A percentile compares a stretch with the other conserved stretches of the same genome.
Evolutionary conservation across 306 rosid genomes (phyloP).

Genomic region (Lathyrus aphaca): DNA sequence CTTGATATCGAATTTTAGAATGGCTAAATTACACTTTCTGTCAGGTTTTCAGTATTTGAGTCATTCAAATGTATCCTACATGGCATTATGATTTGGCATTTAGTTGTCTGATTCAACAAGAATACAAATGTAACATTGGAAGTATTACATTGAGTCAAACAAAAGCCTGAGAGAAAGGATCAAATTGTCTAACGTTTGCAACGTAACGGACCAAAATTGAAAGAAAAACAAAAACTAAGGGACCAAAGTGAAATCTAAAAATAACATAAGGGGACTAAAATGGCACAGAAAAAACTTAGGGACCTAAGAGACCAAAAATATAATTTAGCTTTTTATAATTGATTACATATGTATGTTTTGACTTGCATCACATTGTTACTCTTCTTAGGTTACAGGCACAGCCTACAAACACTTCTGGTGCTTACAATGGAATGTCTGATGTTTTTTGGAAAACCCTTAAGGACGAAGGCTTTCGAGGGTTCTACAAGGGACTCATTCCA

Average conservation of each 20-base stretch:
- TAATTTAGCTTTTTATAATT: background rate
- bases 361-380: constrained; percentile 29
- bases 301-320: background rate
- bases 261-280: background rate
- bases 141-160: background rate
- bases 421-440: constrained; percentile 61
- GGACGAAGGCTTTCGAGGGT: constrained; percentile 52
- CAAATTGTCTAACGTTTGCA: background rate
- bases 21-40: background rate
- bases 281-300: background rate
- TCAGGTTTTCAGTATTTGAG: background rate
- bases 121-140: background rate
- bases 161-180: background rate
- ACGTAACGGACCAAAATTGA: background rate
- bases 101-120: background rate
- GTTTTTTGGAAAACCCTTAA: constrained; percentile 55
- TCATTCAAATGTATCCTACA: background rate
- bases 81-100: background rate
- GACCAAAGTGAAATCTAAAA: background rate
- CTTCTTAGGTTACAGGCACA: constrained; percentile 59
- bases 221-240: background rate
- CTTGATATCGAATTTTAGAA: background rate
- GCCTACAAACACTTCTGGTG: constrained; percentile 37
- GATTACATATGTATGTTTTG: constrained; percentile 8
- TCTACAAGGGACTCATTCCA: constrained; percentile 62